Base-by-base conservation (phyloP, 371 early-diverging fungal genomes). In the Actinomortierella wolfii region DNA sequence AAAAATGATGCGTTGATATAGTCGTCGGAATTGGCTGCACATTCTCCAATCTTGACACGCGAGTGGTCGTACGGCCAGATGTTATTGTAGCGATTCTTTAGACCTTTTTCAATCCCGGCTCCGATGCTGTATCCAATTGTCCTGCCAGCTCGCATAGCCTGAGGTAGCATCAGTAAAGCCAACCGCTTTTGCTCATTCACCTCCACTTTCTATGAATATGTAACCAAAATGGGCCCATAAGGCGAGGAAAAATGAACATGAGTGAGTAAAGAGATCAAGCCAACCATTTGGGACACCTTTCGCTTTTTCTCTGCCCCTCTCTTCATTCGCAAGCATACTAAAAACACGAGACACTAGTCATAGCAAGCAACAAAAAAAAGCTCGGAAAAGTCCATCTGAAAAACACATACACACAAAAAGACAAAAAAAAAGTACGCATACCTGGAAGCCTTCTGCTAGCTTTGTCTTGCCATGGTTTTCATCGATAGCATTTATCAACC, bases 1-100 rank as follows among this genome's bases (percentile, higher is more conserved):
- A 87, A 47, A 41, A 71, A 76, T 40, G 82, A 82, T 0, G 94
- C 94, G 68, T 97, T 96, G 78, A 94, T 94, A 77, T 92, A 94
- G 71, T 89, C 92, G 57, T 85, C 79, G 7, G 51, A 29, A 42
- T 20, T 18, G 26, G 50, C 21, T 21, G 42, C 15, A 40, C 24
- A 26, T 25, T n/a, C 20, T n/a, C 29, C n/a, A 21, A 83, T 68
- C 68, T 76, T 79, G 44, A 83, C 79, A 57, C 89, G 73, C 51
- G 85, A 82, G 60, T 83, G 79, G 62, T 88, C 85, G 66, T 81
- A 93, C 3, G 91, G 87, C 82, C 93, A 84, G 28, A 92, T 88
- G 64, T 93, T 91, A 52, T 80, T 82, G 76, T 94, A 95, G 25
- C 94, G 78, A 68, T 91, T 89, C 65, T 84, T 75, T 21, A 83